These are phyloP conservation scores for Saccharomyces hybrid DNA, from an alignment of 1,139 yeast species.

Conservation along the genomic window DNA sequence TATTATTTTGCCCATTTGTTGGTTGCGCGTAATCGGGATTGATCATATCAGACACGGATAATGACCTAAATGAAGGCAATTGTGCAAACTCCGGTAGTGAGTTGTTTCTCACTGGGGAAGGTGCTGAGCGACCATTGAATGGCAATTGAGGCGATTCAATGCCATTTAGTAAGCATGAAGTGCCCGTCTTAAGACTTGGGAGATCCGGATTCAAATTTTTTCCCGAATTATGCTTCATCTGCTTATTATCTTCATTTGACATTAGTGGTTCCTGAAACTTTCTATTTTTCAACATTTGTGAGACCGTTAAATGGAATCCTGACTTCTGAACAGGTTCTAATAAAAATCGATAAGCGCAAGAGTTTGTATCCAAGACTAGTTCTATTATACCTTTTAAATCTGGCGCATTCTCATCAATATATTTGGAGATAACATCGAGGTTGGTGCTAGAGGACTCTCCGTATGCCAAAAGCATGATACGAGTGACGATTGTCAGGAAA, in stretches of 20 bases:
- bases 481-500: constrained; percentile 17
- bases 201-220: neutral
- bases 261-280: neutral
- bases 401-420: constrained; percentile 13
- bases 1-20: neutral
- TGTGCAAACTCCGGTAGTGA: constrained; percentile 1
- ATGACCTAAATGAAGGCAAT: neutral
- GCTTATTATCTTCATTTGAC: neutral
- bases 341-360: constrained; percentile 19
- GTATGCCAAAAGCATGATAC: constrained; percentile 14
- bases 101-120: neutral
- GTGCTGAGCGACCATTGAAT: neutral
- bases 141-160: neutral
- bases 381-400: constrained; percentile 13
- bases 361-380: constrained; percentile 19
- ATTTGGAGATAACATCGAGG: constrained; percentile 11
- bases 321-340: constrained; percentile 22
- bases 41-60: neutral
- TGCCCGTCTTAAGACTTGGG: neutral
- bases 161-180: neutral
- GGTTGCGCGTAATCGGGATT: neutral
- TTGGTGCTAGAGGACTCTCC: constrained; percentile 11
- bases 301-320: constrained; percentile 25
- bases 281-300: constrained; percentile 17
- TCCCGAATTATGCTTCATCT: neutral